Base-by-base conservation (phyloP, 345 rosid species). In the Citrus cavaleriei region DNA sequence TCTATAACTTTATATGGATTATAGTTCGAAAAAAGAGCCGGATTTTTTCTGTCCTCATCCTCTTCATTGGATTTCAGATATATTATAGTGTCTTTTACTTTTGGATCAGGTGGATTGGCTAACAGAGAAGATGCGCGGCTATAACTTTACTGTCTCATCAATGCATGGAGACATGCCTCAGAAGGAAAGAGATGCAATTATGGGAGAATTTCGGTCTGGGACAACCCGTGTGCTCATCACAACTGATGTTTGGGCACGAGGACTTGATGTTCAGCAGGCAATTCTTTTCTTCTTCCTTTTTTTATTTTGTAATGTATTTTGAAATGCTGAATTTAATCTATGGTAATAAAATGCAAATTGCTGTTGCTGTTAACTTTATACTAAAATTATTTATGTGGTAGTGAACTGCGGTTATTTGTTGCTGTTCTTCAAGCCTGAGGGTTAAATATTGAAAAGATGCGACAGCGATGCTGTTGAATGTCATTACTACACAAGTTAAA, bases 111-210 rank as follows among this genome's bases (percentile, higher is more conserved):
- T 96, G 85, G 99, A 96, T 84, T 96, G 98, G 98, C 88, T 96
- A 28, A 93, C 98, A 62, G 98, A 92, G 88, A 96, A 92, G 87
- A 94, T 96, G 99, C 93, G 98, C n/a, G 90, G 82, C 81, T 83
- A 86, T 86, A 93, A 96, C 85, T 94, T 96, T 76, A 92, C 98
- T 0, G 98, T 94, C 79, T 96, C 98, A 46, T 90, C 99, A 81
- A 96, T 96, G 98, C 99, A 96, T 63, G 99, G 98, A 4, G 99
- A 96, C 86, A 93, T 96, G 99, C 99, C 99, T 82, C 98, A 94
- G 84, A 96, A 81, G 84, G 99, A 96, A 69, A 91, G 98, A 88
- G 99, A 94, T 80, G 95, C 91, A 67, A 93, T 94, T 74, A 93
- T 96, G 98, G 78, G 68, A 24, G 94, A 96, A 79, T 96, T 96